phyloP scores from a whole-genome alignment of 306 rosid species.

The Malus orientalis region DNA sequence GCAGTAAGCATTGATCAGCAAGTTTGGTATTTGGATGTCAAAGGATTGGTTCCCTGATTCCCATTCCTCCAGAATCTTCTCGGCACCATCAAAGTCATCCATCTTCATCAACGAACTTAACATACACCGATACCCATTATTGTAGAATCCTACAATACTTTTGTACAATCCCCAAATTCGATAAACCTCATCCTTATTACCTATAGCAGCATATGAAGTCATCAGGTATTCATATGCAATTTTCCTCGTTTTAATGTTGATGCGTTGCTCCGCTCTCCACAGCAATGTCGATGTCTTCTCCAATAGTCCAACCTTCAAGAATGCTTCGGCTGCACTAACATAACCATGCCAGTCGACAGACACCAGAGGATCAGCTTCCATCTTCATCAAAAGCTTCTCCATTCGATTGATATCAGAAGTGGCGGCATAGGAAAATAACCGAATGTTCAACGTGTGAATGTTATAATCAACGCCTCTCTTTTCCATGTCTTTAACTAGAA shows the following conservation, averaged over 20 bases:
- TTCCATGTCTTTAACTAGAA: conserved; percentile 11
- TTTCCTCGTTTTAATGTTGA: background rate
- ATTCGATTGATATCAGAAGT: background rate
- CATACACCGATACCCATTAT: conserved; percentile 36
- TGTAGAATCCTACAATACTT: background rate
- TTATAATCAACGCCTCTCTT: background rate
- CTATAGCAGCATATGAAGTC: conserved; percentile 35
- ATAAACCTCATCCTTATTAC: conserved; percentile 47
- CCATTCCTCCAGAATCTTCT: conserved; percentile 56
- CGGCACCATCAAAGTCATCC: conserved; percentile 52
- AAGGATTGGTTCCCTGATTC: conserved; percentile 27
- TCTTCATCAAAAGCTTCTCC: background rate
- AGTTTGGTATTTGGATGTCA: conserved; percentile 38
- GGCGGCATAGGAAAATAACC: background rate
- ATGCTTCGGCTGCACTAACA: background rate
- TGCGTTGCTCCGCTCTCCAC: background rate
- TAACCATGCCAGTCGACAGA: background rate
- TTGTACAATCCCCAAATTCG: conserved; percentile 47
- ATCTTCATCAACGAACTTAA: conserved; percentile 46
- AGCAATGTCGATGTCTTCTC: background rate
- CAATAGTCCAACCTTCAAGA: background rate
- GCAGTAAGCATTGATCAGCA: conserved; percentile 48
- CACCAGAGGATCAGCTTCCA: background rate
- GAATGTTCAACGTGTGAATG: no score
- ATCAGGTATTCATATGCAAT: conserved; percentile 44